Conservation (phyloP, 2,329 filamentous ascomycete genomes). For the Neocucurbitaria cava region DNA sequence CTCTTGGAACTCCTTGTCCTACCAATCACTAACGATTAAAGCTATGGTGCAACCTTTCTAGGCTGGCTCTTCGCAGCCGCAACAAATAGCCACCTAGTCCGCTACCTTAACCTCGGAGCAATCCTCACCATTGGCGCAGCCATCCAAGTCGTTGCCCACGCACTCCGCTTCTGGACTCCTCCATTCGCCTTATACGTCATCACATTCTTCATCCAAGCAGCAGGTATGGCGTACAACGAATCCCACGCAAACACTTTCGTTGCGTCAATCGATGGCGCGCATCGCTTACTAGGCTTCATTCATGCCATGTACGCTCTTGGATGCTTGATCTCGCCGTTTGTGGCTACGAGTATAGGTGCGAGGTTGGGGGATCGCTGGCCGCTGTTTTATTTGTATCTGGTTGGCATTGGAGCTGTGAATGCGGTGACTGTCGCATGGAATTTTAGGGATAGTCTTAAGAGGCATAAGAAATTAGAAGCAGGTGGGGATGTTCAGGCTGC, state of each 20-base stretch:
- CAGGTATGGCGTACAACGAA: slow-evolving; percentile 70
- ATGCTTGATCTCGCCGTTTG: slow-evolving; percentile 64
- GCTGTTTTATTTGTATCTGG: slow-evolving; percentile 63
- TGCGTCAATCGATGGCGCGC: slow-evolving; percentile 58
- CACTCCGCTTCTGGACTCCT: slow-evolving; percentile 63
- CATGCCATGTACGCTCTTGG: slow-evolving; percentile 68
- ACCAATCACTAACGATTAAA: slow-evolving; percentile 5
- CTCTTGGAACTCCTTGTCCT: too few species aligned
- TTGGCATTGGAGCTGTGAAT: slow-evolving; percentile 62
- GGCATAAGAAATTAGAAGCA: slow-evolving; percentile 12
- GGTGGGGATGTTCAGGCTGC: background rate
- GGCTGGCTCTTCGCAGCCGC: slow-evolving; percentile 67
- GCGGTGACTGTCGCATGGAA: slow-evolving; percentile 55
- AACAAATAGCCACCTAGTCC: slow-evolving; percentile 61
- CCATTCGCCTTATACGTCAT: slow-evolving; percentile 64
- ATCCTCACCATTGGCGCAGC: slow-evolving; percentile 64
- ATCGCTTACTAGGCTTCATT: slow-evolving; percentile 69
- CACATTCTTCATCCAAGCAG: slow-evolving; percentile 64
- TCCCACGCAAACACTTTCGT: slow-evolving; percentile 70
- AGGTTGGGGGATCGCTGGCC: slow-evolving; percentile 60
- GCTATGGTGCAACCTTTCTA: slow-evolving; percentile 63
- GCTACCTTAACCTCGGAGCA: slow-evolving; percentile 62
- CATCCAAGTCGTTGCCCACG: slow-evolving; percentile 63
- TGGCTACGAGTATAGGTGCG: slow-evolving; percentile 33
- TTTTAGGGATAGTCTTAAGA: slow-evolving; percentile 58